phyloP scores from a whole-genome alignment of 2,329 filamentous ascomycete genomes.

The Pseudopyricularia cyperi region DNA sequence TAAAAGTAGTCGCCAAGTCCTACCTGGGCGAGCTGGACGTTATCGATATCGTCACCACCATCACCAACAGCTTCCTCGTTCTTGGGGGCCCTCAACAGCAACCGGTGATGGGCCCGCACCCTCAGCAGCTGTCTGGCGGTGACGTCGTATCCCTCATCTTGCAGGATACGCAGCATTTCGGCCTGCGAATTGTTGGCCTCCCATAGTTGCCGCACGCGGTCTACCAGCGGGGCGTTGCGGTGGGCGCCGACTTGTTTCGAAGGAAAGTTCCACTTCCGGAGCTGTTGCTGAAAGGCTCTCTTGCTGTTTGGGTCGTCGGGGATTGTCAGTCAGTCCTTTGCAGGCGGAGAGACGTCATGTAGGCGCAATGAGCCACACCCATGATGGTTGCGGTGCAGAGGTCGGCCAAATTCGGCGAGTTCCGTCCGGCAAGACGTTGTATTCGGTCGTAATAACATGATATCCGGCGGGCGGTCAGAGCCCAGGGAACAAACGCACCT shows the following conservation, averaged over 20 bases:
- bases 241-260: conserved; percentile 60
- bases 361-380: too few relatives aligned
- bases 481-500: conserved; percentile 35
- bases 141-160: conserved; percentile 60
- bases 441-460: too few relatives aligned
- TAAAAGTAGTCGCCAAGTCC: not conserved
- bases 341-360: not conserved
- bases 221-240: conserved; percentile 53
- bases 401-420: too few relatives aligned
- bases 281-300: conserved; percentile 63
- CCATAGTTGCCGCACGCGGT: conserved; percentile 65
- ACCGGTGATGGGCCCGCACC: conserved; percentile 55
- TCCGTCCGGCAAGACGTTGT: too few relatives aligned
- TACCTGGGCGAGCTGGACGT: not conserved
- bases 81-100: conserved; percentile 45
- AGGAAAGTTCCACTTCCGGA: conserved; percentile 69
- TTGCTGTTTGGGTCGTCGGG: conserved; percentile 36
- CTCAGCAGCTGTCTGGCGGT: conserved; percentile 59
- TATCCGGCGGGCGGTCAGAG: not conserved
- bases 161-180: conserved; percentile 60
- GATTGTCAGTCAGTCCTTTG: not conserved
- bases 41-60: not conserved
- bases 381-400: too few relatives aligned
- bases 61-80: conserved; percentile 13
- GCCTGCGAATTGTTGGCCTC: conserved; percentile 57